Evolutionary conservation across 495 filamentous ascomycete genomes (phyloP), one percentile per base, ranked within the genome.

Genomic region (Immersiella caudata): DNA sequence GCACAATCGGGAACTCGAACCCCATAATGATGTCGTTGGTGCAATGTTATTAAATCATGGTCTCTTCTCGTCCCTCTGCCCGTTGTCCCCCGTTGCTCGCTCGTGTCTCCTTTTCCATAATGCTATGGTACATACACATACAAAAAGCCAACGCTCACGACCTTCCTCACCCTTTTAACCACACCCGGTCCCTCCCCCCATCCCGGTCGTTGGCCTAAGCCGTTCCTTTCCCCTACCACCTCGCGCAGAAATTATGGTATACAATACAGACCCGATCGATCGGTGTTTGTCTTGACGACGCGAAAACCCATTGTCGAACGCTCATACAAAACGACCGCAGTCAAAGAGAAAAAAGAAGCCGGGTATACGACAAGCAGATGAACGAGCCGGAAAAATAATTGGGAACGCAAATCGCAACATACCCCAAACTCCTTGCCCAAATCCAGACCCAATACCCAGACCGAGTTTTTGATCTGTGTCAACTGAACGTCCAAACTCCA

Each of bases 341-440:
- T 12, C 56, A 22, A 51, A 64, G 69, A 59, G 35, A 50, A 68
- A 67, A 51, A 72, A 52, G 25, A 59, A 59, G 40, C 62, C 70
- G 70, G 70, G 70, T 72, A 72, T 72, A 72, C 69, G 64, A 68
- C 67, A 62, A 67, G 62, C 52, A 61, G 26, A 33, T 21, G 65
- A 22, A 2, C 50, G 49, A 51, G 67, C 46, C 49, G 55, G 33
- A 64, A 71, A 65, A 35, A 67, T 59, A 60, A 67, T 57, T 64
- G 25, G 46, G 62, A 60, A 57, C 69, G 63, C 64, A 64, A 51
- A 50, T 12, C 7, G 62, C 18, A 33, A 59, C 24, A 24, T 26
- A 33, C 35, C 55, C 33, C 27, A 24, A 20, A 25, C 49, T 49
- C 21, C 61, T 50, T 46, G 40, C 59, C 29, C 7, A 70, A 70